A percentile compares a stretch with the other conserved stretches of the same genome.
These are phyloP conservation scores for Alternaria panax DNA, from an alignment of 2,329 filamentous ascomycete genomes.

Conservation along the genomic window DNA sequence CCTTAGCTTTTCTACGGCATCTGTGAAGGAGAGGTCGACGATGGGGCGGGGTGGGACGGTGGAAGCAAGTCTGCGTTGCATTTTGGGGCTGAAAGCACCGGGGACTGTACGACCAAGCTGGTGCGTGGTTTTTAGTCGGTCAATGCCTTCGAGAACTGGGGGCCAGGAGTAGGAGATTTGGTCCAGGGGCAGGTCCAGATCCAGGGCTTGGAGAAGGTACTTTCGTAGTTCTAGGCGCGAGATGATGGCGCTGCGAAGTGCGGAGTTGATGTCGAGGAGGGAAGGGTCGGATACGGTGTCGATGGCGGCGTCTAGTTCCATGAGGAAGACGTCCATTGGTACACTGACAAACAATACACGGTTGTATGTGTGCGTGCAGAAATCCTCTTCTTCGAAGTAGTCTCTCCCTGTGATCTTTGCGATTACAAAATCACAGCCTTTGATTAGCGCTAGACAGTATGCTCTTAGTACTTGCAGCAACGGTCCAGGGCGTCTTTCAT, in stretches of 20 bases:
- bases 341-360: constrained; percentile 71
- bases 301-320: constrained; percentile 43
- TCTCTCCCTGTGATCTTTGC: constrained; percentile 80
- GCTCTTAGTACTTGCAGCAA: constrained; percentile 71
- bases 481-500: constrained; percentile 33
- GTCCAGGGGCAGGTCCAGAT: constrained; percentile 46
- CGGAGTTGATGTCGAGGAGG: constrained; percentile 40
- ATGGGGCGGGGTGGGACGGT: constrained; percentile 93
- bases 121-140: constrained; percentile 66
- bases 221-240: constrained; percentile 72
- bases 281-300: constrained; percentile 39
- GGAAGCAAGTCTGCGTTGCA: constrained; percentile 90
- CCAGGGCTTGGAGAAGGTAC: constrained; percentile 64
- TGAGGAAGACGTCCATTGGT: constrained; percentile 44
- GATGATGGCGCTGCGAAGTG: constrained; percentile 64
- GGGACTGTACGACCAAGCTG: constrained; percentile 70
- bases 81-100: constrained; percentile 85
- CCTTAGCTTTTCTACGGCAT: constrained; percentile 73
- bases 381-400: constrained; percentile 98
- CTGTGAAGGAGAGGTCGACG: constrained; percentile 75
- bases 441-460: constrained; percentile 85
- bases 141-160: constrained; percentile 54
- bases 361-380: constrained; percentile 90
- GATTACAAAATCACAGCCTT: constrained; percentile 81
- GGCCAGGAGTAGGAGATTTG: constrained; percentile 46